These are phyloP conservation scores for Cruciata laevipes DNA, from an alignment of 257 asterid species.

Conservation along the genomic window DNA sequence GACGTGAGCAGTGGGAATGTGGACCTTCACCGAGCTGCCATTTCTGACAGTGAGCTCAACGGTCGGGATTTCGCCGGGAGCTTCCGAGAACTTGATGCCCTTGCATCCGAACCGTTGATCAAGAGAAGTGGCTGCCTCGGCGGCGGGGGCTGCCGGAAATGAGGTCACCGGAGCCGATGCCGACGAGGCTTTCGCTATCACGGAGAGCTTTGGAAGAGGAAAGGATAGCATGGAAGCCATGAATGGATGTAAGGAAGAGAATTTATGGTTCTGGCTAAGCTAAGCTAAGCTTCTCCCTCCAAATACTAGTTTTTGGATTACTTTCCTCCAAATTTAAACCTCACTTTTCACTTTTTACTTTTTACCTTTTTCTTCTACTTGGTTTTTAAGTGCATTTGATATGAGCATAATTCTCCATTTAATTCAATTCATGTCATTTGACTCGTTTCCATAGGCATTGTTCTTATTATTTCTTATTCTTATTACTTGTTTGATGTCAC, in stretches of 20 bases:
- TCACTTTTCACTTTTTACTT: neutral
- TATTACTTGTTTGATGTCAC: too few species aligned
- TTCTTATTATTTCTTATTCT: too few species aligned
- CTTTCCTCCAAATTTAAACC: neutral
- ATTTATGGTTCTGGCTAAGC: neutral
- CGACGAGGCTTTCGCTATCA: slow-evolving; percentile 27
- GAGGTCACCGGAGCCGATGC: slow-evolving; percentile 21
- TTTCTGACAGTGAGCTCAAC: slow-evolving; percentile 70
- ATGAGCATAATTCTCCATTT: too few species aligned
- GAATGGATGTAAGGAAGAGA: slow-evolving; percentile 1
- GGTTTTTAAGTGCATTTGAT: too few species aligned
- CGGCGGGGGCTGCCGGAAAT: slow-evolving; percentile 15
- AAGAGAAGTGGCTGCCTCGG: slow-evolving; percentile 26
- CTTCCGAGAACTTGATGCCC: slow-evolving; percentile 51
- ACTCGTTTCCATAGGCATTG: too few species aligned
- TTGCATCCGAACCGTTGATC: slow-evolving; percentile 58
- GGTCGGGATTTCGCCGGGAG: slow-evolving; percentile 23
- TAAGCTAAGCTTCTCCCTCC: neutral
- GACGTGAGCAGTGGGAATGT: slow-evolving; percentile 54
- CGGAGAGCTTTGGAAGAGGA: slow-evolving; percentile 32
- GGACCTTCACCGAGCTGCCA: slow-evolving; percentile 69
- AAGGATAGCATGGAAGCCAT: slow-evolving; percentile 64
- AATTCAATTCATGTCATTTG: too few species aligned
- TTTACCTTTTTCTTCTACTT: too few species aligned
- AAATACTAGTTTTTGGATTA: neutral